phyloP scores from a whole-genome alignment of 257 asterid genomes.

The Eustoma russellianum region DNA sequence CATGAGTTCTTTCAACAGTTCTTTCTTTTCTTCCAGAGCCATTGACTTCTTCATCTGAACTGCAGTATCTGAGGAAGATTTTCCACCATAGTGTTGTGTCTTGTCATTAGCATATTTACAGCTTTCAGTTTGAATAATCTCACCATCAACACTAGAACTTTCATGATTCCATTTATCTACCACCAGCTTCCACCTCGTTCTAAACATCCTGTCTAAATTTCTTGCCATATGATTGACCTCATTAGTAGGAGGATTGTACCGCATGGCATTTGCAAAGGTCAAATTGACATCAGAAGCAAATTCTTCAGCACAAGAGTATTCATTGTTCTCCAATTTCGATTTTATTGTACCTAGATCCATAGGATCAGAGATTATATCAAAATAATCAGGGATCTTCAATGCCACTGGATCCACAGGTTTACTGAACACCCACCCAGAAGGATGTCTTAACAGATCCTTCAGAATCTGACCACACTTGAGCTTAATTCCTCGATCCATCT shows the following conservation, averaged over 20 bases:
- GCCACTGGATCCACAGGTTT: slow-evolving; percentile 76
- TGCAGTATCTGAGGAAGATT: slow-evolving; percentile 11
- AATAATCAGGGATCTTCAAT: slow-evolving; percentile 64
- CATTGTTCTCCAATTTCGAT: slow-evolving; percentile 37
- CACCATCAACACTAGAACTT: slow-evolving; percentile 15
- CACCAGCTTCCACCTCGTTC: slow-evolving; percentile 43
- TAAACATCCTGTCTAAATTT: slow-evolving; percentile 32
- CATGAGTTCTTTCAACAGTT: slow-evolving; percentile 30
- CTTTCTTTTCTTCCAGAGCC: slow-evolving; percentile 31
- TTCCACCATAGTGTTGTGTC: slow-evolving; percentile 8
- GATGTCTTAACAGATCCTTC: slow-evolving; percentile 41
- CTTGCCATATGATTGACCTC: slow-evolving; percentile 42
- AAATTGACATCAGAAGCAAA: slow-evolving; percentile 68
- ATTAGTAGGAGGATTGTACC: slow-evolving; percentile 52
- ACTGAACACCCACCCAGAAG: slow-evolving; percentile 29
- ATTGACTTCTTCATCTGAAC: slow-evolving; percentile 17
- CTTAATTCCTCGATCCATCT: slow-evolving; percentile 45
- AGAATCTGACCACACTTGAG: slow-evolving; percentile 37
- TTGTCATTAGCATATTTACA: slow-evolving; percentile 19
- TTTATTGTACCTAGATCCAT: slow-evolving; percentile 86
- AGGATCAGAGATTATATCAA: slow-evolving; percentile 42
- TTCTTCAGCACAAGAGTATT: slow-evolving; percentile 40
- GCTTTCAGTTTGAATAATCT: slow-evolving; percentile 7
- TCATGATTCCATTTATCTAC: slow-evolving; percentile 31
- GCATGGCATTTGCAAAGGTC: slow-evolving; percentile 71